Evolutionary conservation across 2,329 filamentous ascomycete genomes (phyloP).

Genomic region (Xylaria polymorpha): DNA sequence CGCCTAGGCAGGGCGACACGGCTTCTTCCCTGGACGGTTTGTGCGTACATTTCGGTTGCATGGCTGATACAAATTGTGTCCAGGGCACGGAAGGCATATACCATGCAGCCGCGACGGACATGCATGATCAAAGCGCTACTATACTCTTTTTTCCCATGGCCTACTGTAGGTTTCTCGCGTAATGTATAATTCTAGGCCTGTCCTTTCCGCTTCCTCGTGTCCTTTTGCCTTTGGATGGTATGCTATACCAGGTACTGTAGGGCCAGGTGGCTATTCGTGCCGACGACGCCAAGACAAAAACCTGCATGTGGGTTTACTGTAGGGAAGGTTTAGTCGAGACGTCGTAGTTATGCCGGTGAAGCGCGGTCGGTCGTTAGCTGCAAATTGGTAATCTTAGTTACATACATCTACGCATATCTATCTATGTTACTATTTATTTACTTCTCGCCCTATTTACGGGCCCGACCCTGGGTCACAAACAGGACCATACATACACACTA

Average conservation of each 20-base stretch:
- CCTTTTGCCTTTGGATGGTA: not conserved
- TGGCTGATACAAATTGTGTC: slow-evolving; percentile 20
- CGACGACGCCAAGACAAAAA: slow-evolving; percentile 1
- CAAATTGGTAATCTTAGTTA: not conserved
- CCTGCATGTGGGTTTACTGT: not conserved
- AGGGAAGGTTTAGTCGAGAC: slow-evolving; percentile 21
- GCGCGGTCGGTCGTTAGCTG: not conserved
- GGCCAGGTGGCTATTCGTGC: slow-evolving; percentile 6
- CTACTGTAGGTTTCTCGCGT: not conserved
- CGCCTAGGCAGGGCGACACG: not conserved
- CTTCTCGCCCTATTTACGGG: not conserved
- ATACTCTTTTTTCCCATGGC: not conserved
- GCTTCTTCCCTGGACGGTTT: slow-evolving; percentile 4
- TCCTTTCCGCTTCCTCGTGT: not conserved
- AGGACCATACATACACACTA: slow-evolving; percentile 16
- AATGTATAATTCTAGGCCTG: not conserved
- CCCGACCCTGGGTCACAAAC: slow-evolving; percentile 6
- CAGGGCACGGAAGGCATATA: slow-evolving; percentile 17
- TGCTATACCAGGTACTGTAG: too few relatives aligned
- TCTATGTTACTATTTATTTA: not conserved
- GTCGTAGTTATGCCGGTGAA: slow-evolving; percentile 10
- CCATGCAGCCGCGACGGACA: slow-evolving; percentile 24
- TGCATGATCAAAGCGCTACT: slow-evolving; percentile 21
- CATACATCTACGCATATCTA: not conserved
- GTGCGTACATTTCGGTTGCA: slow-evolving; percentile 26